Evolutionary conservation across 495 filamentous ascomycete genomes (phyloP).

Genomic region (Amorphotheca resinae): DNA sequence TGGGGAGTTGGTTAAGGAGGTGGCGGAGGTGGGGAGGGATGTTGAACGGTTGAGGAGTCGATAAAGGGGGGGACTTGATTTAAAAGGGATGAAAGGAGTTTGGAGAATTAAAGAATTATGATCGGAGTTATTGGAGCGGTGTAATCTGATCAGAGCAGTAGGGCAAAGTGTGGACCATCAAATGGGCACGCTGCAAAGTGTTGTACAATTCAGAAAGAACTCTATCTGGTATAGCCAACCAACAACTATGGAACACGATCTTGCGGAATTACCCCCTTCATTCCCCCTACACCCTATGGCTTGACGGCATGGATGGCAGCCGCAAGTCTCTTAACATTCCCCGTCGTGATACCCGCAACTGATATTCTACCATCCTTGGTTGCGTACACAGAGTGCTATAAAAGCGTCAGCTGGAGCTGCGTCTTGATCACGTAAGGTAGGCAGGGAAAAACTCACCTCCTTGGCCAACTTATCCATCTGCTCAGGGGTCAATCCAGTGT

Average conservation of each 20-base stretch:
- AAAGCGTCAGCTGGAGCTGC: slow-evolving; percentile 5
- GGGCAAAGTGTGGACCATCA: too few species aligned
- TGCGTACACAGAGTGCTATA: slow-evolving; percentile 87
- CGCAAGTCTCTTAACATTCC: slow-evolving; percentile 86
- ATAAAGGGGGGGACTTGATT: slow-evolving; percentile 11
- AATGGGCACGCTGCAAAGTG: too few species aligned
- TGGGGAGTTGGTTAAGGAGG: slow-evolving; percentile 36
- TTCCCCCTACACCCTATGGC: slow-evolving; percentile 27
- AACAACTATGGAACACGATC: background rate
- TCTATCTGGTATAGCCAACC: background rate
- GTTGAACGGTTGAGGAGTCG: slow-evolving; percentile 35
- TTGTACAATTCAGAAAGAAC: background rate
- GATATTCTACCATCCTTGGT: slow-evolving; percentile 97
- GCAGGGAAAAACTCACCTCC: slow-evolving; percentile 44
- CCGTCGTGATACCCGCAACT: slow-evolving; percentile 87
- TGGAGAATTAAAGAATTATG: slow-evolving; percentile 7
- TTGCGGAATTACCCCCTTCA: background rate
- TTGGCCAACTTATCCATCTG: slow-evolving; percentile 88
- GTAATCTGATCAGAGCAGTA: too few species aligned
- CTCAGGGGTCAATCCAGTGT: slow-evolving; percentile 84
- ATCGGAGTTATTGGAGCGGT: background rate
- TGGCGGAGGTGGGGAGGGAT: slow-evolving; percentile 44
- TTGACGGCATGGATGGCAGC: slow-evolving; percentile 93
- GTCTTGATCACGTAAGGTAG: background rate
- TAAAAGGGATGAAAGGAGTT: background rate